Percentiles rank a stretch among this genome's conserved stretches.
Evolutionary conservation across 768 basidiomycete genomes (phyloP).

Genomic region (Macrolepiota dolichaula): DNA sequence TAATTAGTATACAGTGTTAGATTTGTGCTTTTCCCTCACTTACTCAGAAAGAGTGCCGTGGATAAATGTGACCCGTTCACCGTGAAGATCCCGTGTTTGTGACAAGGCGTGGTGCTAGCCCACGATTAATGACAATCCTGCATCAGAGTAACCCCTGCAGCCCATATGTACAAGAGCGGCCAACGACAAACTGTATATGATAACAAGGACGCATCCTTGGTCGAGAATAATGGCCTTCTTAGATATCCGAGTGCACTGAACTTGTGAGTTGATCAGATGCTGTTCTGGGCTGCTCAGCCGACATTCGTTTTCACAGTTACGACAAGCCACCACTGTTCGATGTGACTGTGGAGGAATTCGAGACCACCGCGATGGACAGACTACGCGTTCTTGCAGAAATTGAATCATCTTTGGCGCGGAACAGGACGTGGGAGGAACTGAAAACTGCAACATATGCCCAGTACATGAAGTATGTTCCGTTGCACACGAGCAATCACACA

Average conservation of each 20-base stretch:
- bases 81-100: conserved; percentile 9
- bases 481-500: conserved; percentile 48
- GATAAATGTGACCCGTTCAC: background rate
- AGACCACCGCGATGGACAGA: conserved; percentile 83
- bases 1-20: background rate
- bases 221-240: conserved; percentile 28
- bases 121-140: background rate
- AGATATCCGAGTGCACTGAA: conserved; percentile 71
- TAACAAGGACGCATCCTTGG: conserved; percentile 21
- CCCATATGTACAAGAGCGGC: conserved; percentile 36
- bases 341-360: conserved; percentile 94
- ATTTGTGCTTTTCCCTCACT: background rate
- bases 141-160: background rate
- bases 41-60: background rate
- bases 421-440: conserved; percentile 77
- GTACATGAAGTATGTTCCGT: conserved; percentile 72
- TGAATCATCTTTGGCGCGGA: conserved; percentile 83
- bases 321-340: conserved; percentile 82
- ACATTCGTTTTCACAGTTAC: conserved; percentile 52
- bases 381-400: conserved; percentile 88
- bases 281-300: background rate
- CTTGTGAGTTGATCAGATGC: conserved; percentile 52
- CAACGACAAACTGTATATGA: conserved; percentile 21
- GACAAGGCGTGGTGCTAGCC: conserved; percentile 5
- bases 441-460: conserved; percentile 58